Conservation (phyloP, 2,329 filamentous ascomycete genomes). For the Tolypocladium amazonense region DNA sequence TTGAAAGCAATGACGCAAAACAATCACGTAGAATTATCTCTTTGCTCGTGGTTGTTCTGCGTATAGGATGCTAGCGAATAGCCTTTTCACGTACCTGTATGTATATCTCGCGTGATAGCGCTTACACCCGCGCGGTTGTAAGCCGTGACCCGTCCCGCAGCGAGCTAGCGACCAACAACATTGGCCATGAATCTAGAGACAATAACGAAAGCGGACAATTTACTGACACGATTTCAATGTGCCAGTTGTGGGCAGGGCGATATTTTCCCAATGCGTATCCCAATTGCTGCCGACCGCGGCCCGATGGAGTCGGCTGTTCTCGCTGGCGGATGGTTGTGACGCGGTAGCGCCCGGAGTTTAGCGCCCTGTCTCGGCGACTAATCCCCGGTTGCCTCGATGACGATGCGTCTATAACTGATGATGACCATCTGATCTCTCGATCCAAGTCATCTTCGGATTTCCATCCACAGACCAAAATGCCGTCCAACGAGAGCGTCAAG, state of each 20-base stretch:
- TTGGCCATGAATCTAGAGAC: background rate
- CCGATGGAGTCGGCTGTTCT: background rate
- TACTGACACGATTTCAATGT: background rate
- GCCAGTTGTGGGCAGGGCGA: too few relatives aligned
- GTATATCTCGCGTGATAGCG: too few relatives aligned
- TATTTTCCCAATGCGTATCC: background rate
- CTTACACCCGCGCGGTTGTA: background rate
- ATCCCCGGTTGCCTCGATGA: background rate
- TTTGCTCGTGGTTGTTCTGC: too few relatives aligned
- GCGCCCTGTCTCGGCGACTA: background rate
- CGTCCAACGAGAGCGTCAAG: conserved; percentile 1
- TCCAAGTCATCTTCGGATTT: background rate
- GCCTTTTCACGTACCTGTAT: too few relatives aligned
- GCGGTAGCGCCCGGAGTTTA: background rate
- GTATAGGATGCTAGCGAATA: too few relatives aligned
- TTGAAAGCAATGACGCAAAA: too few relatives aligned
- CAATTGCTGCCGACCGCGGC: background rate
- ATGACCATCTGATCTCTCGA: background rate
- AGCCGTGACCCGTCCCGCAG: background rate
- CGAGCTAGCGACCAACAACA: background rate
- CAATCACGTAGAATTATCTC: too few relatives aligned
- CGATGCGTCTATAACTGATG: background rate
- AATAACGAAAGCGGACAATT: background rate
- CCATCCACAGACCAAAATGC: background rate
- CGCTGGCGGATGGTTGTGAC: background rate